A percentile compares a stretch with the other conserved stretches of the same genome.
phyloP scores from a whole-genome alignment of 2,329 filamentous ascomycete genomes.

The Pestalotiopsis sp. region DNA sequence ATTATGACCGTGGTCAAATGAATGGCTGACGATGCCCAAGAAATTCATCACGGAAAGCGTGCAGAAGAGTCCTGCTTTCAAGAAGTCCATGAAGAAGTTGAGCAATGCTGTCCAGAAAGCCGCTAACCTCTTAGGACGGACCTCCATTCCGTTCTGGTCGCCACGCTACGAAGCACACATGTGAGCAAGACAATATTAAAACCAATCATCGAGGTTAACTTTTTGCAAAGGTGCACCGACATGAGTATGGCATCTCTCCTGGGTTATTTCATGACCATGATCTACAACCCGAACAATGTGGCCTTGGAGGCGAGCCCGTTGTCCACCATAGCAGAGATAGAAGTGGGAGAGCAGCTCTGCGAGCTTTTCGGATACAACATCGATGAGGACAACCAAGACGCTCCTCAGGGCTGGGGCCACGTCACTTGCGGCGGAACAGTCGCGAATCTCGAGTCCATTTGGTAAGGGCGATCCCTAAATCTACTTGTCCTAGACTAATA shows the following conservation, averaged over 20 bases:
- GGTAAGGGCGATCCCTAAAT: conserved; percentile 26
- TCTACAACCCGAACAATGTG: conserved; percentile 54
- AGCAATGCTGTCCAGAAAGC: conserved; percentile 36
- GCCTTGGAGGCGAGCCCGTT: conserved; percentile 47
- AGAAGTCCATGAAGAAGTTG: conserved; percentile 34
- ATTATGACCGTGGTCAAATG: background rate
- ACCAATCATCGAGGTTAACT: conserved; percentile 6
- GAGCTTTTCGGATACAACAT: conserved; percentile 47
- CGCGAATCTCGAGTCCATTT: conserved; percentile 51
- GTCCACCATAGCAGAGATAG: conserved; percentile 45
- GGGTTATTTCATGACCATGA: conserved; percentile 51
- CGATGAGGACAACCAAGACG: conserved; percentile 24
- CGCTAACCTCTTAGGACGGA: conserved; percentile 40
- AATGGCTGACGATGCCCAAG: conserved; percentile 14
- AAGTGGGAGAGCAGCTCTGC: conserved; percentile 47
- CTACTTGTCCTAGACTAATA: background rate
- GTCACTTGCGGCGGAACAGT: conserved; percentile 47
- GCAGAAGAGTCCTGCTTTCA: conserved; percentile 36
- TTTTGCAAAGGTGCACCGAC: conserved; percentile 32
- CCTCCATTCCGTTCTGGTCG: conserved; percentile 49
- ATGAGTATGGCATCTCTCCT: conserved; percentile 44
- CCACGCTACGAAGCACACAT: conserved; percentile 50
- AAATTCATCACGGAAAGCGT: conserved; percentile 39
- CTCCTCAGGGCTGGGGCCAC: conserved; percentile 43
- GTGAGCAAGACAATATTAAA: conserved; percentile 28